Percentiles rank a stretch among this genome's conserved stretches.
These are phyloP conservation scores for Backusella westeae DNA, from an alignment of 192 early-diverging fungal genomes.

Conservation along the genomic window DNA sequence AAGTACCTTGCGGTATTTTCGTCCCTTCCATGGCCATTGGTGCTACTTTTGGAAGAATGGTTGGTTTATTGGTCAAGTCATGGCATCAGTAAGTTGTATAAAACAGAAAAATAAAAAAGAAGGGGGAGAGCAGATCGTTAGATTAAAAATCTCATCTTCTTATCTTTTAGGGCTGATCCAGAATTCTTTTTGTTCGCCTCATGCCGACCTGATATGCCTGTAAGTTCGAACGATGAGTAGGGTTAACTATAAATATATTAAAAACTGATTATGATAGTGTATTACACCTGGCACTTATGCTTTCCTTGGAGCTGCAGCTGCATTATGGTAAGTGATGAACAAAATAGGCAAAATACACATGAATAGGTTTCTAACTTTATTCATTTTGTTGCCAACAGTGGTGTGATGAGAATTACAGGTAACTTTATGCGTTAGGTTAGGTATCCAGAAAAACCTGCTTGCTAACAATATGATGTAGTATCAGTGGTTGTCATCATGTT, in stretches of 20 bases:
- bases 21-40: conserved; percentile 88
- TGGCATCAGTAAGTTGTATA: conserved; percentile 54
- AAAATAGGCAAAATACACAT: too few species aligned
- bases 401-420: conserved; percentile 88
- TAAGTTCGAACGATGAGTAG: conserved; percentile 33
- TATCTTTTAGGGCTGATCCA: conserved; percentile 46
- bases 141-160: not conserved
- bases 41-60: conserved; percentile 87
- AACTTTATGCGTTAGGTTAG: not conserved
- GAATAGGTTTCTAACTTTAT: conserved; percentile 2
- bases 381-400: conserved; percentile 26
- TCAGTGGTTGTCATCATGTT: conserved; percentile 98
- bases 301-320: conserved; percentile 81
- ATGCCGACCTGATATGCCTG: conserved; percentile 71
- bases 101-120: too few species aligned
- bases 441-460: not conserved
- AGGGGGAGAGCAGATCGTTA: not conserved
- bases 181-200: conserved; percentile 62
- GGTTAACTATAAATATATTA: not conserved
- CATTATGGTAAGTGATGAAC: conserved; percentile 49
- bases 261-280: conserved; percentile 35
- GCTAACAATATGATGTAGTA: conserved; percentile 40
- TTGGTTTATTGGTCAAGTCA: conserved; percentile 82
- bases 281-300: conserved; percentile 86
- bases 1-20: conserved; percentile 78